Percentiles rank a stretch among this genome's conserved stretches.
Evolutionary conservation across 495 filamentous ascomycete species (phyloP).

Genomic region (Aspergillus indologenus): DNA sequence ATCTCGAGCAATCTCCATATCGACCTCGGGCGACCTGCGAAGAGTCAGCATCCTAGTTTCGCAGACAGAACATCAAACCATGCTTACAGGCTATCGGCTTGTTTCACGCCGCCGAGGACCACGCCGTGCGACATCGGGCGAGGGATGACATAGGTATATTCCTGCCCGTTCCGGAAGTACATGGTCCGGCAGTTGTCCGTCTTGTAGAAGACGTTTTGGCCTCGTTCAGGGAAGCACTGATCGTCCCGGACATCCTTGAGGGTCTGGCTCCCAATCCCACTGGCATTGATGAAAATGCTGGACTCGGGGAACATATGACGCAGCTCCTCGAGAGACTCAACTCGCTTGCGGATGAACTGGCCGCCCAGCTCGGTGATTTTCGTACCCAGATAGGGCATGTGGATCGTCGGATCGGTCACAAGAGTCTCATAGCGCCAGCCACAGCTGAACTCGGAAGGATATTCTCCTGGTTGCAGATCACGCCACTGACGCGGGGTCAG

Average conservation of each 20-base stretch:
- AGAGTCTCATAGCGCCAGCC: constrained; percentile 42
- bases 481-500: constrained; percentile 31
- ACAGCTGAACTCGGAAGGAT: constrained; percentile 35
- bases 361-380: constrained; percentile 34
- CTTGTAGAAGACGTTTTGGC: constrained; percentile 42
- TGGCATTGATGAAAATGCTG: constrained; percentile 44
- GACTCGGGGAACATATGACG: constrained; percentile 40
- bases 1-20: constrained; percentile 39
- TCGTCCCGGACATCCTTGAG: constrained; percentile 39
- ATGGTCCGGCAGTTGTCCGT: constrained; percentile 33
- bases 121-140: constrained; percentile 41
- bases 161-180: constrained; percentile 43
- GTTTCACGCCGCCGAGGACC: constrained; percentile 47
- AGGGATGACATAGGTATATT: constrained; percentile 52
- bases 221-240: constrained; percentile 40
- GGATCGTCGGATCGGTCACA: constrained; percentile 41
- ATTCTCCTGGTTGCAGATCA: constrained; percentile 32
- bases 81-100: constrained; percentile 37
- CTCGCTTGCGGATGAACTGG: constrained; percentile 37
- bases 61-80: background rate
- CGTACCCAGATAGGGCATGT: constrained; percentile 40
- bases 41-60: background rate
- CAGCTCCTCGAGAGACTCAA: constrained; percentile 37
- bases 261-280: constrained; percentile 37
- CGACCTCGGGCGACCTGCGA: constrained; percentile 33